These are phyloP conservation scores for Neocucurbitaria cava DNA, from an alignment of 2,329 filamentous ascomycete genomes.

Conservation along the genomic window DNA sequence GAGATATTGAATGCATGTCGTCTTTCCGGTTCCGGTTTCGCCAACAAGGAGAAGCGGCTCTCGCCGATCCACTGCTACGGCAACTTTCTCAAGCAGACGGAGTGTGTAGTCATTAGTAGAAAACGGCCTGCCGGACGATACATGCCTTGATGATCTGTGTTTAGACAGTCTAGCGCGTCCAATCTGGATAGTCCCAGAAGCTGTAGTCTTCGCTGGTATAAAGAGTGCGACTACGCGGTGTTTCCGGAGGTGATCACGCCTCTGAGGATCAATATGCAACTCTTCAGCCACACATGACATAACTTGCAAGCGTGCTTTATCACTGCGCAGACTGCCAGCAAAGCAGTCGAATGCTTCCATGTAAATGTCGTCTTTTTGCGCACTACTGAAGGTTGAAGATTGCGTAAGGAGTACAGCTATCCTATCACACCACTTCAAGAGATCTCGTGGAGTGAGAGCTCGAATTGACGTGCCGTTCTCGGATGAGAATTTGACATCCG, in stretches of 20 bases:
- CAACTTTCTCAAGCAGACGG: constrained; percentile 85
- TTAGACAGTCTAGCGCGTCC: constrained; percentile 57
- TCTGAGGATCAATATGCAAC: constrained; percentile 83
- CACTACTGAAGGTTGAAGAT: constrained; percentile 68
- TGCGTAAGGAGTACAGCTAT: constrained; percentile 70
- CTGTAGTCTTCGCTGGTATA: constrained; percentile 38
- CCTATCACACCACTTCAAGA: constrained; percentile 90
- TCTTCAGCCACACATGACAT: constrained; percentile 80
- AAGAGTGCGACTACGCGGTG: constrained; percentile 72
- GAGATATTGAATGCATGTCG: constrained; percentile 91
- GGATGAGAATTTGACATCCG: constrained; percentile 55
- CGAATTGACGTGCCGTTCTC: constrained; percentile 65
- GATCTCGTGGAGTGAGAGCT: constrained; percentile 74
- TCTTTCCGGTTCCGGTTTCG: constrained; percentile 98
- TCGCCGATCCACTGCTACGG: constrained; percentile 79
- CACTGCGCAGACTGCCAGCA: constrained; percentile 77
- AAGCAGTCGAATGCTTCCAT: constrained; percentile 95
- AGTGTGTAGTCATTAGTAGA: constrained; percentile 88
- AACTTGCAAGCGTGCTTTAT: constrained; percentile 65
- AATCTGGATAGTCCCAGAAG: constrained; percentile 40
- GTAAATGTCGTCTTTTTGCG: constrained; percentile 85
- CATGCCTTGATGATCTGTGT: constrained; percentile 50
- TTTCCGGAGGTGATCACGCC: constrained; percentile 77
- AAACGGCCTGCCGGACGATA: constrained; percentile 64
- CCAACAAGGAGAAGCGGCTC: constrained; percentile 95